phyloP scores from a whole-genome alignment of 257 asterid species.

The Dorcoceras hygrometricum region DNA sequence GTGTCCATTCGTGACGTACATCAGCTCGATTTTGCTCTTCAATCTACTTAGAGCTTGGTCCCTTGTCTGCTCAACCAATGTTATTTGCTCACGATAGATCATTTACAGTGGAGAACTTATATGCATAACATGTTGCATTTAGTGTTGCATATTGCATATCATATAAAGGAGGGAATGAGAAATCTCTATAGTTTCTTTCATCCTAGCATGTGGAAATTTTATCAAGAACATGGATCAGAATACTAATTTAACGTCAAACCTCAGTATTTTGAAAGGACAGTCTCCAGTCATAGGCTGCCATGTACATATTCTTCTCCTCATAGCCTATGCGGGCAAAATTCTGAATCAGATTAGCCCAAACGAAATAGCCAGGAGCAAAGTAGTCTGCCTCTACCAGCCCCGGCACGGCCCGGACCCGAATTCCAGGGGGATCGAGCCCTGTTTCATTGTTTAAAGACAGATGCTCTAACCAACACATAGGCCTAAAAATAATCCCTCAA shows the following conservation, averaged over 20 bases:
- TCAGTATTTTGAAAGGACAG: slow-evolving; percentile 85
- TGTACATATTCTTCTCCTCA: slow-evolving; percentile 83
- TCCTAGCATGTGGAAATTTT: neutral
- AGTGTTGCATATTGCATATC: slow-evolving; percentile 6
- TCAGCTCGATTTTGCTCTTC: slow-evolving; percentile 90
- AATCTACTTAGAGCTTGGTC: slow-evolving; percentile 76
- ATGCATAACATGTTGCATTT: neutral
- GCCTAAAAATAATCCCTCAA: slow-evolving; percentile 45
- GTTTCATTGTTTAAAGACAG: slow-evolving; percentile 87
- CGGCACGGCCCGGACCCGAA: slow-evolving; percentile 77
- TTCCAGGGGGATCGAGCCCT: slow-evolving; percentile 91
- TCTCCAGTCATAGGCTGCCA: slow-evolving; percentile 98
- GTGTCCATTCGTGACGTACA: slow-evolving; percentile 63
- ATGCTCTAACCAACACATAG: slow-evolving; percentile 94
- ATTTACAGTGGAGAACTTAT: neutral
- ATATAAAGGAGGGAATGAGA: neutral
- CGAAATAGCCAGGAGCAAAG: slow-evolving; percentile 88
- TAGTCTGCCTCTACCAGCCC: slow-evolving; percentile 90
- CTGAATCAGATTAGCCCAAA: slow-evolving; percentile 89
- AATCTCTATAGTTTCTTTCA: neutral
- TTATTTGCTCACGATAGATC: neutral
- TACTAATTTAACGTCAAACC: slow-evolving; percentile 32
- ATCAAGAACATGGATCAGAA: neutral
- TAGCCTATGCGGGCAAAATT: slow-evolving; percentile 89
- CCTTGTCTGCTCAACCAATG: slow-evolving; percentile 52